Evolutionary conservation across 148 eudicot genomes (phyloP), one percentile per base, ranked within the genome.

Genomic region (Polygonum maritimum): DNA sequence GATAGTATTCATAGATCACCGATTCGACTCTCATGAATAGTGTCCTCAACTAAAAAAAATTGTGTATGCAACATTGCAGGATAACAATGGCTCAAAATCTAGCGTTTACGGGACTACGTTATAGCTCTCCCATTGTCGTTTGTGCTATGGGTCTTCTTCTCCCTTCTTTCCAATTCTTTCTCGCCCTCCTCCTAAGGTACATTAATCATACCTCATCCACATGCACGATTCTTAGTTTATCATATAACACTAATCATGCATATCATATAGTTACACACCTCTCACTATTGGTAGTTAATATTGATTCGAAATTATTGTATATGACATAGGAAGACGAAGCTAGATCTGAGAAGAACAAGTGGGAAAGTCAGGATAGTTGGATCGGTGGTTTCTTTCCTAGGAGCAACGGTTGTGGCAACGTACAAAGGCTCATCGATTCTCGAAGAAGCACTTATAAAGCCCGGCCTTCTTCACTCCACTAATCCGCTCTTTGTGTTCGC

Each of bases 61-160:
- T n/a, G n/a, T 26, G 39, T 35, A 69, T 41, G 9, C 38, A 16
- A 22, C 33, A 38, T n/a, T 76, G 86, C 83, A 92, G 98, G 87
- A 79, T 90, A 47, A 86, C 91, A 18, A 79, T 92, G n/a, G 89
- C 93, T 31, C 98, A 92, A 72, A 92, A 90, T 77, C 88, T 92
- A 14, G 95, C 95, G 73, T 90, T 86, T 79, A 82, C 88, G 31
- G 98, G 98, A 6, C 72, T 90, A 60, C 85, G 89, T 62, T 90
- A 87, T 77, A 92, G 98, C 81, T 92, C 98, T 40, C 98, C 98
- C 4, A 90, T 92, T 22, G 88, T 92, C 47, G 96, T 86, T 19
- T 84, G 88, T 74, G 89, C 88, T 69, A 92, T 92, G 98, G 93
- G 89, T 41, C 88, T 86, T 58, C 78, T 90, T 51, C 84, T 92